These are phyloP conservation scores for Salvia hispanica DNA, from an alignment of 257 asterid species.

Conservation along the genomic window DNA sequence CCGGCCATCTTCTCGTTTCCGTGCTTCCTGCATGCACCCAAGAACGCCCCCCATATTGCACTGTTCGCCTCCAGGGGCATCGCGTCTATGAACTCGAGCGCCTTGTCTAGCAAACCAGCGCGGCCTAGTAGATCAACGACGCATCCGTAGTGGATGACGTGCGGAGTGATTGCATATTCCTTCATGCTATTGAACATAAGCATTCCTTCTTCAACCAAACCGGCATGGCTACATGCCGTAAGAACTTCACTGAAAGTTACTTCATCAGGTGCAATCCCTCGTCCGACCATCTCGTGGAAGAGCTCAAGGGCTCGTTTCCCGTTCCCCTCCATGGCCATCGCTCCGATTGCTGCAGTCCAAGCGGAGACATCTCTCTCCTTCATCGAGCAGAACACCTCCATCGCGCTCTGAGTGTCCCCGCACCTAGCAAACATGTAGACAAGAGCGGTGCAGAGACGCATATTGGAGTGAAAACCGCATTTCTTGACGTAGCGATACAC, in stretches of 20 bases:
- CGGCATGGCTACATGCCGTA: constrained; percentile 58
- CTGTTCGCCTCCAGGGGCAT: constrained; percentile 51
- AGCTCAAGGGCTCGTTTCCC: constrained; percentile 49
- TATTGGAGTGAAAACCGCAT: constrained; percentile 31
- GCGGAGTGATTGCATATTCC: constrained; percentile 39
- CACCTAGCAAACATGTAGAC: constrained; percentile 63
- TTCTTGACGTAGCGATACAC: constrained; percentile 43
- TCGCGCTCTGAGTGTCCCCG: constrained; percentile 52
- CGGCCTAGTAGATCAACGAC: constrained; percentile 57
- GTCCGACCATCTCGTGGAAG: constrained; percentile 45
- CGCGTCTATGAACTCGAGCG: constrained; percentile 37
- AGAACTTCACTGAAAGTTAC: constrained; percentile 50
- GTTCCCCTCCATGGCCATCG: constrained; percentile 59
- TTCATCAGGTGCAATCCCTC: constrained; percentile 44
- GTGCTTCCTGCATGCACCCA: constrained; percentile 49
- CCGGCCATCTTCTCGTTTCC: constrained; percentile 42
- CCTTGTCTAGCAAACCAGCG: constrained; percentile 52
- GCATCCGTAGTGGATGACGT: constrained; percentile 53
- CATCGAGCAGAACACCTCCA: constrained; percentile 43
- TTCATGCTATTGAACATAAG: constrained; percentile 38
- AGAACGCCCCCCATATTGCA: constrained; percentile 49
- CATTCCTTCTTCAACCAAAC: constrained; percentile 55
- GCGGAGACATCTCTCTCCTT: constrained; percentile 50
- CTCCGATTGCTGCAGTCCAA: constrained; percentile 63
- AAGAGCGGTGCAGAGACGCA: constrained; percentile 45